phyloP scores from a whole-genome alignment of 148 eudicot genomes.

The Vaccinium corymbosum region DNA sequence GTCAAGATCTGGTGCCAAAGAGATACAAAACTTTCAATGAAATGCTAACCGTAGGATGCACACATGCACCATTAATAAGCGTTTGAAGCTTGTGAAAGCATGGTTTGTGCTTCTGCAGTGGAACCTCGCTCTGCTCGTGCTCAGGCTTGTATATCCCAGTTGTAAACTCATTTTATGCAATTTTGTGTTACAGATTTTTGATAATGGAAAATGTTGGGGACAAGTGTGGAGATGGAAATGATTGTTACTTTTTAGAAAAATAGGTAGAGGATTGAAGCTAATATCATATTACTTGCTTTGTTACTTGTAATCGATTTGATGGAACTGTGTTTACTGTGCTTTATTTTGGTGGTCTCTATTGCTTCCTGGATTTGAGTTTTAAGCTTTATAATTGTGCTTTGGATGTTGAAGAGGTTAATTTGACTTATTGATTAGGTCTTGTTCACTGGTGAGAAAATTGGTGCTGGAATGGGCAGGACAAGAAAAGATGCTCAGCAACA shows the following conservation, averaged over 20 bases:
- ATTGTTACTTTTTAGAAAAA: neutral
- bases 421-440: constrained; percentile 52
- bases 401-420: neutral
- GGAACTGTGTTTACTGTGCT: neutral
- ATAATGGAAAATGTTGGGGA: neutral
- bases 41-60: neutral
- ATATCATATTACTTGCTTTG: neutral
- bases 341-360: neutral
- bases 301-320: neutral
- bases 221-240: neutral
- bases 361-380: neutral
- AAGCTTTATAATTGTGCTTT: neutral
- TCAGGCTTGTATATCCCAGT: neutral
- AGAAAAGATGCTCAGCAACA: constrained; percentile 98
- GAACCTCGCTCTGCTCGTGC: neutral
- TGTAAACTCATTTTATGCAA: neutral
- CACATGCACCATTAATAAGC: neutral
- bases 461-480: constrained; percentile 86
- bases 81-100: neutral
- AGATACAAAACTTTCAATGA: neutral
- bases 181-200: neutral
- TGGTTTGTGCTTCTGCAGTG: neutral
- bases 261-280: neutral
- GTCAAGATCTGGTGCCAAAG: neutral
- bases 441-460: constrained; percentile 90